Percentiles rank a stretch among this genome's conserved stretches.
These are phyloP conservation scores for Phytophthora brassicae DNA, from an alignment of 352 stramenopile species.

Conservation along the genomic window DNA sequence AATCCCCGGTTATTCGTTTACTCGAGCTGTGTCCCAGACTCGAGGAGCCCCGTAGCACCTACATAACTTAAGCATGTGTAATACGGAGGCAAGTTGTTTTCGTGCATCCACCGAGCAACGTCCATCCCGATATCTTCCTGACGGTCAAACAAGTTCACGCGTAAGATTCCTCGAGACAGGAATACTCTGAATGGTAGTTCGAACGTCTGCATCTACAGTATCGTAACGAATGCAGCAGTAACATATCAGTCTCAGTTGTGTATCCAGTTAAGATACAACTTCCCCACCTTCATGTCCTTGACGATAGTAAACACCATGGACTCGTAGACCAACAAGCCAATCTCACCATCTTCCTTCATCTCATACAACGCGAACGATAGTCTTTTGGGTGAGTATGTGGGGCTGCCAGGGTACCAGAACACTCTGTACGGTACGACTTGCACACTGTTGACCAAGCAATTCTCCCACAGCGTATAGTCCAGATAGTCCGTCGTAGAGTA, in stretches of 20 bases:
- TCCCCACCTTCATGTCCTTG: constrained; percentile 57
- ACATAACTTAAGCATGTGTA: constrained; percentile 84
- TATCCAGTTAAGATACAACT: neutral
- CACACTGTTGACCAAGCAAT: constrained; percentile 47
- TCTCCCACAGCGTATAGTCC: constrained; percentile 52
- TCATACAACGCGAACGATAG: constrained; percentile 70
- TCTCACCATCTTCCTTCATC: constrained; percentile 19
- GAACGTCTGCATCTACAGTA: constrained; percentile 56
- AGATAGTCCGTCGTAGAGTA: constrained; percentile 55
- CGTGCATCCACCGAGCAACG: constrained; percentile 49
- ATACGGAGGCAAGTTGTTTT: constrained; percentile 56
- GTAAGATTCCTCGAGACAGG: constrained; percentile 49
- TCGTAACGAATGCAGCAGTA: neutral
- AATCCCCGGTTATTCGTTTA: constrained; percentile 12
- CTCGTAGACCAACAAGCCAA: constrained; percentile 40
- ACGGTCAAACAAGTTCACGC: constrained; percentile 58
- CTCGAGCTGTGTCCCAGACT: constrained; percentile 7
- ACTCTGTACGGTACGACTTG: constrained; percentile 75
- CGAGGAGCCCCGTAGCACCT: constrained; percentile 38
- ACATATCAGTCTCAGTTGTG: neutral
- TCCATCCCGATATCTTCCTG: constrained; percentile 59
- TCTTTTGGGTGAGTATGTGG: constrained; percentile 62
- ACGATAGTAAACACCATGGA: constrained; percentile 53
- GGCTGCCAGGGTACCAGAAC: constrained; percentile 74
- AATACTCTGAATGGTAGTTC: constrained; percentile 47